Evolutionary conservation across 495 filamentous ascomycete genomes (phyloP), one percentile per base, ranked within the genome.

Genomic region (Penicillium herquei): DNA sequence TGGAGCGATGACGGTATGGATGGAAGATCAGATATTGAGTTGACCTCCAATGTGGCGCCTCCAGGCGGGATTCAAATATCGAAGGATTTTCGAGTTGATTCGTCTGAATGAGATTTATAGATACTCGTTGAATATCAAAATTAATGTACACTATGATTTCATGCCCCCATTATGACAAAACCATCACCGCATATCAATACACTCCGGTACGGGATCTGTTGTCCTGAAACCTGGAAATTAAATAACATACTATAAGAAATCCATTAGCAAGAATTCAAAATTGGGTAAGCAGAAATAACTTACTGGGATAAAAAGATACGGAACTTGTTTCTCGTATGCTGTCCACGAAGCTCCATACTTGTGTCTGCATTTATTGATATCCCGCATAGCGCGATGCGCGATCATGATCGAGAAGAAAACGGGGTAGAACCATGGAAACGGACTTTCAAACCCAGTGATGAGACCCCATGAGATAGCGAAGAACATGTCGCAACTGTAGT

Each of bases 251-350:
- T 46, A 46, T 32, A 21, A 7, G 30, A 46, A 6, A 26, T 26
- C 21, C 2, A 14, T 46, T 32, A 46, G 43, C 13, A 46, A 33
- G 14, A 2, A 13, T 0, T 16, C 10, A 37, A 13, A 9, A 37
- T 2, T 6, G 7, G 26, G 14, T 3, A 21, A 13, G 26, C 2
- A 32, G 43, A 26, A 21, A n/a, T n/a, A 58, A 87, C 91, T 79
- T 72, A 96, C 92, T 58, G 93, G 93, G 79, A 98, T 96, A 63
- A 97, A 96, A 52, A 96, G 71, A 73, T 91, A 96, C 30, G 93
- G 93, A 41, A 96, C 91, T 59, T 77, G 79, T 67, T 79, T 81
- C 78, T 90, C 87, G 71, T 97, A 98, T 78, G 96, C 87, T 46
- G 74, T 72, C 93, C 93, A 98, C 34, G 89, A 87, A 34, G 90